These are phyloP conservation scores for Crucibulum laeve DNA, from an alignment of 768 basidiomycete species.

Conservation along the genomic window DNA sequence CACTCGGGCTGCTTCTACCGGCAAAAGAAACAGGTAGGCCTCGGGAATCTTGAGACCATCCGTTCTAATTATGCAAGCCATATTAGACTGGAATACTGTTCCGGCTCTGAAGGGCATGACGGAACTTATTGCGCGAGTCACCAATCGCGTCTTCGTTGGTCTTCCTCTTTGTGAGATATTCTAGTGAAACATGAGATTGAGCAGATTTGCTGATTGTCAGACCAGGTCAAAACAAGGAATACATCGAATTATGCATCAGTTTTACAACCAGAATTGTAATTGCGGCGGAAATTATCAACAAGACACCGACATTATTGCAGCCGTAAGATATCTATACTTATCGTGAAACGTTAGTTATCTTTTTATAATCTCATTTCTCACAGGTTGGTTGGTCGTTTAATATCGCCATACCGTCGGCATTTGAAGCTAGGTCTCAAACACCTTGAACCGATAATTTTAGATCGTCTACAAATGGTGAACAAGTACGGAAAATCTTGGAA, in stretches of 20 bases:
- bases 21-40: not conserved
- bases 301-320: not conserved
- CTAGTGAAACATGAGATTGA: not conserved
- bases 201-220: not conserved
- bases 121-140: constrained; percentile 30
- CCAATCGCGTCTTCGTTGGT: constrained; percentile 41
- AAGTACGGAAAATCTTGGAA: not conserved
- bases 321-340: not conserved
- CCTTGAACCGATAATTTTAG: constrained; percentile 10
- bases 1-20: not conserved
- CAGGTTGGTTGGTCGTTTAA: no score
- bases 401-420: no score
- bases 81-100: constrained; percentile 32
- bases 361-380: no score
- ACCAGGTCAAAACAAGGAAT: not conserved
- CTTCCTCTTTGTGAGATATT: constrained; percentile 30
- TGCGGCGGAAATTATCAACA: constrained; percentile 9
- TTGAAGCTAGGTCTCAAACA: constrained; percentile 2
- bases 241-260: not conserved
- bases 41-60: not conserved
- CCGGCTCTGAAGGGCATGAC: constrained; percentile 16
- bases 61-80: not conserved
- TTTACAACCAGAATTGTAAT: not conserved
- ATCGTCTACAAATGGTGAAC: not conserved
- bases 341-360: no score